These are phyloP conservation scores for Beta corolliflora DNA, from an alignment of 179 eudicot genomes.

Conservation along the genomic window DNA sequence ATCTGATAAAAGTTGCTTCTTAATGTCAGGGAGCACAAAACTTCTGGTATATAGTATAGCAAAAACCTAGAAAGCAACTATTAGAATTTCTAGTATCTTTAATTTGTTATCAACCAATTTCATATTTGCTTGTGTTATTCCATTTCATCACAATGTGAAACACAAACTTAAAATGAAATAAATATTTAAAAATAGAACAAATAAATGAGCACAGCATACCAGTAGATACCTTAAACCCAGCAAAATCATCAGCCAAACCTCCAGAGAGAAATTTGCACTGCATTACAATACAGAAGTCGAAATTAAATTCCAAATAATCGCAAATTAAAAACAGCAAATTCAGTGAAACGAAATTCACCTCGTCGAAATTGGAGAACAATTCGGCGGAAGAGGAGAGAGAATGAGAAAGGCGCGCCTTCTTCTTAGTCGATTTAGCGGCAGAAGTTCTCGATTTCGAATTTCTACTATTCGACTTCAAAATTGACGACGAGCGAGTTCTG, in stretches of 20 bases:
- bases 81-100: not conserved
- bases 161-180: not conserved
- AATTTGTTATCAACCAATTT: not conserved
- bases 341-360: conserved; percentile 31
- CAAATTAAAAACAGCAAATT: not conserved
- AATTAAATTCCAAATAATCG: not conserved
- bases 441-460: not conserved
- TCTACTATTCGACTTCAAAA: conserved; percentile 28
- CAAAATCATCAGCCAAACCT: conserved; percentile 68
- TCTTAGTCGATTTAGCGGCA: conserved; percentile 31
- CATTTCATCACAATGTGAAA: not conserved
- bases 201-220: conserved; percentile 58
- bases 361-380: conserved; percentile 44
- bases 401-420: conserved; percentile 42
- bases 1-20: conserved; percentile 28
- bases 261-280: conserved; percentile 68
- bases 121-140: too few species aligned
- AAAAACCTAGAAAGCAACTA: not conserved
- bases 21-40: conserved; percentile 3
- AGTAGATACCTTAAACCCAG: conserved; percentile 76
- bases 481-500: conserved; percentile 18
- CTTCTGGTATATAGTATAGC: not conserved
- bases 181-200: not conserved
- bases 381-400: conserved; percentile 28
- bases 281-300: conserved; percentile 26